Conservation (phyloP, 2,329 filamentous ascomycete genomes). For the Claviceps cyperi region DNA sequence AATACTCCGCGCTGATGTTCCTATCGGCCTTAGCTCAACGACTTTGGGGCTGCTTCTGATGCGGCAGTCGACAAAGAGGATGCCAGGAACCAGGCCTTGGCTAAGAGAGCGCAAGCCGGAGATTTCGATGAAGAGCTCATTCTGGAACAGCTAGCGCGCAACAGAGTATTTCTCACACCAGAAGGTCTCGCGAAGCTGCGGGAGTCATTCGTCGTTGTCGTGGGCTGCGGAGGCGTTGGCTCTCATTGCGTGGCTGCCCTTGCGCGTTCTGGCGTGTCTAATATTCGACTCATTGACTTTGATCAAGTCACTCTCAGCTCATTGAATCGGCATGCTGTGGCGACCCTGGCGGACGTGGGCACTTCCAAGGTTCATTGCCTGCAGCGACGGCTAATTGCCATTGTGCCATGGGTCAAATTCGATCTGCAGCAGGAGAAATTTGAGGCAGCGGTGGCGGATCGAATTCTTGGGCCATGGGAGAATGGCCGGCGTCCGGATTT, state of each 20-base stretch:
- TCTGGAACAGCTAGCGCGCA: constrained; percentile 84
- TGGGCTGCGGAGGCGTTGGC: constrained; percentile 88
- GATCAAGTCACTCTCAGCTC: constrained; percentile 94
- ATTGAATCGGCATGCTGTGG: constrained; percentile 88
- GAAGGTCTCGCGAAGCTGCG: constrained; percentile 69
- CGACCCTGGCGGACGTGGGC: constrained; percentile 85
- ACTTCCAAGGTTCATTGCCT: constrained; percentile 84
- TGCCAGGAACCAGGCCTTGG: constrained; percentile 41
- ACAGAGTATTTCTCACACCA: constrained; percentile 77
- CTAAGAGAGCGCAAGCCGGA: constrained; percentile 44
- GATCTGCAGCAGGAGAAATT: constrained; percentile 80
- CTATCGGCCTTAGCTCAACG: constrained; percentile 36
- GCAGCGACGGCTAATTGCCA: constrained; percentile 62
- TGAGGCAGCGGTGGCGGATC: constrained; percentile 47
- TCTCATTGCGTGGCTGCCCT: constrained; percentile 82
- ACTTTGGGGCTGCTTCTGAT: constrained; percentile 39
- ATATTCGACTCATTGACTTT: constrained; percentile 82
- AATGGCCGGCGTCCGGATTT: constrained; percentile 58
- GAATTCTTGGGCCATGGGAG: constrained; percentile 53
- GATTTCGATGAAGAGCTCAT: constrained; percentile 69
- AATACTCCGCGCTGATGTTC: not conserved
- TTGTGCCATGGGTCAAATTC: constrained; percentile 84
- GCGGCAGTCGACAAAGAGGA: constrained; percentile 43
- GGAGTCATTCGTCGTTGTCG: constrained; percentile 69
- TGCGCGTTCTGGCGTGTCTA: constrained; percentile 77